Percentiles rank a stretch among this genome's conserved stretches.
These are phyloP conservation scores for Petrea volubilis DNA, from an alignment of 257 asterid genomes.

Conservation along the genomic window DNA sequence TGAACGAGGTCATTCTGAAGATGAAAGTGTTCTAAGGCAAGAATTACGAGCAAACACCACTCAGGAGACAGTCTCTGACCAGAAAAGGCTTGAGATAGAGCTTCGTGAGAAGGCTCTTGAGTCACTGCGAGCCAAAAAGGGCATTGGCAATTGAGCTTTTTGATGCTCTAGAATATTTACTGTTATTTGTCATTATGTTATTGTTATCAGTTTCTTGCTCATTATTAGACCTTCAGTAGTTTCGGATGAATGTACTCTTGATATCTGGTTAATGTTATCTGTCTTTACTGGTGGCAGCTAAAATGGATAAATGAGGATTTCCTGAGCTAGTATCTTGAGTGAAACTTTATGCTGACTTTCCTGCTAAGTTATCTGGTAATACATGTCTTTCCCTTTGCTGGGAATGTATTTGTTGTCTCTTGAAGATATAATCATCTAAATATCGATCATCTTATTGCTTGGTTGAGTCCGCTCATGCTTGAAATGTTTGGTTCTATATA, in stretches of 20 bases:
- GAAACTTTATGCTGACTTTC: conserved; percentile 83
- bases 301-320: conserved; percentile 77
- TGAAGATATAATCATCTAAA: conserved; percentile 14
- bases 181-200: conserved; percentile 28
- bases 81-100: conserved; percentile 89
- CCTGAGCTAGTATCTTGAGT: conserved; percentile 87
- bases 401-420: conserved; percentile 47
- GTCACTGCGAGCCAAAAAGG: conserved; percentile 89
- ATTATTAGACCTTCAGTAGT: conserved; percentile 45
- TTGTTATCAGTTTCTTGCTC: conserved; percentile 30
- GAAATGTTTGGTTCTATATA: not conserved
- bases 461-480: conserved; percentile 18
- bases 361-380: conserved; percentile 86
- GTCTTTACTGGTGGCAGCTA: conserved; percentile 93
- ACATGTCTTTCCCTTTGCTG: conserved; percentile 53
- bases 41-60: conserved; percentile 32
- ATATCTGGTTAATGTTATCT: conserved; percentile 65
- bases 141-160: conserved; percentile 50
- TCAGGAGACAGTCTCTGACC: conserved; percentile 56
- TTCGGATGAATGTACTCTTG: conserved; percentile 47
- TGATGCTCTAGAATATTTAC: conserved; percentile 36
- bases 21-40: conserved; percentile 44
- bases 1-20: conserved; percentile 53
- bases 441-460: conserved; percentile 24
- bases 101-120: conserved; percentile 97